A percentile compares a stretch with the other conserved stretches of the same genome.
Conservation (phyloP, 139 green algal species). For the Chlamydomonas sp. region DNA sequence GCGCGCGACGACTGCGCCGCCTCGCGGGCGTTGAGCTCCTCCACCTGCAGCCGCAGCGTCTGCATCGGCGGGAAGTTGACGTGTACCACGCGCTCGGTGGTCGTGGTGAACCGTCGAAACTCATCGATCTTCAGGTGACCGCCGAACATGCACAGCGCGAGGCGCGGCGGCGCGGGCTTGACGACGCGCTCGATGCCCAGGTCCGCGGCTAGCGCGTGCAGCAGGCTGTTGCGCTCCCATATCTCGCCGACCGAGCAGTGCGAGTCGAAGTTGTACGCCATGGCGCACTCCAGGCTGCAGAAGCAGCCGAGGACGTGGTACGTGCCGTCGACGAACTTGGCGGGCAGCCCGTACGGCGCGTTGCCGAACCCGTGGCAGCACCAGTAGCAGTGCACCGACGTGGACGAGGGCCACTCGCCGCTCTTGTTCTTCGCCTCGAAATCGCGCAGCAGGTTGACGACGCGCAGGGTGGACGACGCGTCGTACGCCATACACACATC, state of each 20-base stretch:
- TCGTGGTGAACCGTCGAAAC: neutral
- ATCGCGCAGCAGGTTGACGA: constrained; percentile 15
- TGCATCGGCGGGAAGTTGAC: constrained; percentile 1
- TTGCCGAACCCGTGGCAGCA: constrained; percentile 20
- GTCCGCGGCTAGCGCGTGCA: constrained; percentile 3
- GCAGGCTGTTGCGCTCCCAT: neutral
- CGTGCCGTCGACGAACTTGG: neutral
- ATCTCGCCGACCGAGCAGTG: neutral
- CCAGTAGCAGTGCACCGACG: constrained; percentile 23
- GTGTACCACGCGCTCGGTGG: neutral
- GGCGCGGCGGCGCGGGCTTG: constrained; percentile 4
- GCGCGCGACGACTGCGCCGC: neutral
- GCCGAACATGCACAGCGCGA: constrained; percentile 12
- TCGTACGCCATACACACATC: too few relatives aligned
- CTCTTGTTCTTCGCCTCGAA: constrained; percentile 20
- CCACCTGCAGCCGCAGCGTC: neutral
- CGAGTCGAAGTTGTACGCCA: constrained; percentile 13
- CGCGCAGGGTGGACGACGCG: too few relatives aligned
- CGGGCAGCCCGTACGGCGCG: constrained; percentile 6
- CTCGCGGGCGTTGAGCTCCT: constrained; percentile 1
- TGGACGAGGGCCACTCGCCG: constrained; percentile 16
- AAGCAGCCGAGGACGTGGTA: constrained; percentile 20
- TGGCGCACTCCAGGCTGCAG: constrained; percentile 17
- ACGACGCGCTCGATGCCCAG: neutral
- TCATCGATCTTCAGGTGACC: constrained; percentile 16